Evolutionary conservation across 2,329 filamentous ascomycete genomes (phyloP).

Genomic region (Cercospora brassicicola): DNA sequence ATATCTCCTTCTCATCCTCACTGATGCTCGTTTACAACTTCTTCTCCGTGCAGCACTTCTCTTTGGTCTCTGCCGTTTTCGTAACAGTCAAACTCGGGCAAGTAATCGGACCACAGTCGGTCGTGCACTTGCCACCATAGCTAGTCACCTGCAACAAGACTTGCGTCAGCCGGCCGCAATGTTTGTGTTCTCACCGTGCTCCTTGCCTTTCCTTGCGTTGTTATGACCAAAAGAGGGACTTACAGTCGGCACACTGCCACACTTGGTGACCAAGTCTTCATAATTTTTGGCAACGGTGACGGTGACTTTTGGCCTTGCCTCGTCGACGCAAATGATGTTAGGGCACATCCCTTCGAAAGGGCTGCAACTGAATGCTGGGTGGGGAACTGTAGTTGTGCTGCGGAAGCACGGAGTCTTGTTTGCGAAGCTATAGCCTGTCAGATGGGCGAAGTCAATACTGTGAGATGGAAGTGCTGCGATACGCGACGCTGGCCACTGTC

Average conservation of each 20-base stretch:
- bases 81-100: conserved; percentile 20
- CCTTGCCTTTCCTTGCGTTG: not conserved
- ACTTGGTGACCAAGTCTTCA: not conserved
- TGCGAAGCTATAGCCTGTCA: not conserved
- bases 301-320: conserved; percentile 11
- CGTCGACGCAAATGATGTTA: conserved; percentile 13
- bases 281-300: conserved; percentile 14
- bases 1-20: not conserved
- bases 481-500: not conserved
- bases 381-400: conserved; percentile 15
- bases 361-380: conserved; percentile 15
- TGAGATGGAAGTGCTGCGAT: not conserved
- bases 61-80: not conserved
- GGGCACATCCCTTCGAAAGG: conserved; percentile 15
- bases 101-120: conserved; percentile 18
- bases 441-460: not conserved
- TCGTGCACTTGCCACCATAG: conserved; percentile 14
- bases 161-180: not conserved
- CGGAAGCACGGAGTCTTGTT: conserved; percentile 13
- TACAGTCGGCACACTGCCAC: conserved; percentile 12
- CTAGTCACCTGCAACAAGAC: not conserved
- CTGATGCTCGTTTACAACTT: not conserved
- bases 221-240: not conserved
- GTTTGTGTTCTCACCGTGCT: not conserved
- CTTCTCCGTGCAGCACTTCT: conserved; percentile 15